Conservation (phyloP, 1,284 basidiomycete genomes). For the Heterobasidion occidentale region DNA sequence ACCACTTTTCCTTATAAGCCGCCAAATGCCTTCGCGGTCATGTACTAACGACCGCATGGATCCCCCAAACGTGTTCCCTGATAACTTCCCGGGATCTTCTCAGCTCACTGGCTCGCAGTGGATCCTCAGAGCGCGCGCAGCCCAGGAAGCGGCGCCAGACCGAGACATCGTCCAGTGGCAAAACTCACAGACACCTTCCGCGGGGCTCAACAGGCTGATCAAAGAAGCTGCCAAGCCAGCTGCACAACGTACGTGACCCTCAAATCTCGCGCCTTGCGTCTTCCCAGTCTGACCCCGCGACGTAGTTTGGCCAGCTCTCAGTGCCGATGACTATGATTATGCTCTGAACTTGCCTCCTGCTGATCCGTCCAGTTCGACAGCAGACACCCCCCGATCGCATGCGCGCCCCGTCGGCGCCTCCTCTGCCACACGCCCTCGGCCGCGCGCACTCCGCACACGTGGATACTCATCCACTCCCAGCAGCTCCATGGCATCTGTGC, state of each 20-base stretch:
- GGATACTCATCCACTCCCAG: background rate
- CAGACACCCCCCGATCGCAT: background rate
- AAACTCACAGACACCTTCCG: background rate
- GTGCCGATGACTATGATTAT: background rate
- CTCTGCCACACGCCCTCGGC: background rate
- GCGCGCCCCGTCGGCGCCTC: background rate
- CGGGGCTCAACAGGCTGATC: conserved; percentile 1
- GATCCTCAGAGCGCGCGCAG: background rate
- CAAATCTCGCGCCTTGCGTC: background rate
- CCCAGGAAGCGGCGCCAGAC: background rate
- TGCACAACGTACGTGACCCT: background rate
- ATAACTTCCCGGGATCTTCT: background rate
- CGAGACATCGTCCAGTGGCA: background rate
- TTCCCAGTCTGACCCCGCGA: background rate
- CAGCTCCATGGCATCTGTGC: background rate
- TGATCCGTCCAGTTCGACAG: background rate
- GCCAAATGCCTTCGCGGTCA: background rate
- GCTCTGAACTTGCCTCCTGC: background rate
- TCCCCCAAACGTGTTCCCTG: background rate
- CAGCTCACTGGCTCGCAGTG: background rate
- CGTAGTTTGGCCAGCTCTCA: background rate
- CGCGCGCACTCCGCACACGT: background rate
- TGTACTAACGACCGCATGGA: background rate
- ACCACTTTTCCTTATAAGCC: background rate
- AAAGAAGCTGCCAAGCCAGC: background rate